Evolutionary conservation across 768 basidiomycete species (phyloP).

Genomic region (Paxillus rubicundulus): DNA sequence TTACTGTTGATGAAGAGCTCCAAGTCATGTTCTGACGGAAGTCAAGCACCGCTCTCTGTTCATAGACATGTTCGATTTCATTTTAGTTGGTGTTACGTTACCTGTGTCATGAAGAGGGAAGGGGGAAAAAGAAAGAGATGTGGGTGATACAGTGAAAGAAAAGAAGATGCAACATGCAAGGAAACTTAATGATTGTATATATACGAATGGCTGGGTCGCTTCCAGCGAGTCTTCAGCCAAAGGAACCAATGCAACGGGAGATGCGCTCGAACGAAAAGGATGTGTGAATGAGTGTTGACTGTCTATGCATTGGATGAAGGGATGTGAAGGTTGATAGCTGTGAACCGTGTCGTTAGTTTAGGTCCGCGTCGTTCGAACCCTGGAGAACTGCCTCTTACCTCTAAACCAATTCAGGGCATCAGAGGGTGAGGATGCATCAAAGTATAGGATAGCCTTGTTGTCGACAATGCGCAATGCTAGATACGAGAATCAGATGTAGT

Average conservation of each 20-base stretch:
- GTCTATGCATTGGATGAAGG: slow-evolving; percentile 74
- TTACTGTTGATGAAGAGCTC: no score
- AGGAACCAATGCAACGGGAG: slow-evolving; percentile 3
- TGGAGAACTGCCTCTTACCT: slow-evolving; percentile 45
- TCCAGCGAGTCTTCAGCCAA: slow-evolving; percentile 11
- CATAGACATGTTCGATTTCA: slow-evolving; percentile 2
- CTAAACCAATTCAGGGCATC: slow-evolving; percentile 89
- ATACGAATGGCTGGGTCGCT: slow-evolving; percentile 27
- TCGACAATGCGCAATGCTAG: slow-evolving; percentile 84
- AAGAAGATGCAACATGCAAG: slow-evolving; percentile 27
- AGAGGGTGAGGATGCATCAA: slow-evolving; percentile 79
- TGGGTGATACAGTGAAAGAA: slow-evolving; percentile 34
- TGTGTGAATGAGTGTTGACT: slow-evolving; percentile 9
- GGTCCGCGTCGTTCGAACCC: not conserved
- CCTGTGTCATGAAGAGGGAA: slow-evolving; percentile 15
- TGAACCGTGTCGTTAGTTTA: slow-evolving; percentile 6
- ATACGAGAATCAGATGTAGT: slow-evolving; percentile 7
- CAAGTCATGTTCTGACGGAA: not conserved
- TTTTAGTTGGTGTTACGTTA: slow-evolving; percentile 23
- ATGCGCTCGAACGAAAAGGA: slow-evolving; percentile 5
- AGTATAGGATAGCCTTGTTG: slow-evolving; percentile 89
- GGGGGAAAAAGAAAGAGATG: slow-evolving; percentile 12
- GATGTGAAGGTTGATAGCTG: slow-evolving; percentile 88
- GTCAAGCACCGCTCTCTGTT: not conserved
- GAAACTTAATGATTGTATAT: slow-evolving; percentile 37